Conservation (phyloP, 202 grass and related monocot species). For the Alloteropsis angusta region DNA sequence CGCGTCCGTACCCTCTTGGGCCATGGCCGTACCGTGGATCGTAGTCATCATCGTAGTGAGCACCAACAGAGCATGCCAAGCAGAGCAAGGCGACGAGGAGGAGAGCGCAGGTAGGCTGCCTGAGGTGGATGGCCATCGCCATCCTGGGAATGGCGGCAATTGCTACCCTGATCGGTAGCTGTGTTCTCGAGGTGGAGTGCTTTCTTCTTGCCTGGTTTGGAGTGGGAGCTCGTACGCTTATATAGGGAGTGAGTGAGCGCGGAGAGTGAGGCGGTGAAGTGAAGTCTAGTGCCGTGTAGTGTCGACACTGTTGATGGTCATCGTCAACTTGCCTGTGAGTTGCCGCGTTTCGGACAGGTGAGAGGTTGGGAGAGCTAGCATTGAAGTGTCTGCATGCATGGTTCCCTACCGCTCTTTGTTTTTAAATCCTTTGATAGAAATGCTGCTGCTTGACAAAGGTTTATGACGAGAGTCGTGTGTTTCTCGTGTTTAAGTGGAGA, state of each 20-base stretch:
- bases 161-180: neutral
- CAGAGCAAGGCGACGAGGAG: conserved; percentile 18
- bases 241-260: neutral
- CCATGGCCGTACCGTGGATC: conserved; percentile 5
- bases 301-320: neutral
- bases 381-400: neutral
- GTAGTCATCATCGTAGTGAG: conserved; percentile 26
- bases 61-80: conserved; percentile 6
- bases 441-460: neutral
- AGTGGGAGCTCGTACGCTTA: neutral
- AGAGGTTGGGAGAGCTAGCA: neutral
- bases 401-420: too few species aligned
- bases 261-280: neutral
- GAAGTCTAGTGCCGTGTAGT: neutral
- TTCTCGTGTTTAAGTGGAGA: neutral
- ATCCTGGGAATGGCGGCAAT: neutral
- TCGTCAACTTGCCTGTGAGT: conserved; percentile 6
- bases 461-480: neutral
- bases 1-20: neutral
- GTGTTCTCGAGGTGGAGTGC: neutral
- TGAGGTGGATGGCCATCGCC: neutral
- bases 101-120: neutral
- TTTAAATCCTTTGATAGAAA: neutral
- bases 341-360: conserved; percentile 27
- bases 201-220: neutral